Base-by-base conservation (phyloP, 2,329 filamentous ascomycete genomes). In the Beauveria medogensis region DNA sequence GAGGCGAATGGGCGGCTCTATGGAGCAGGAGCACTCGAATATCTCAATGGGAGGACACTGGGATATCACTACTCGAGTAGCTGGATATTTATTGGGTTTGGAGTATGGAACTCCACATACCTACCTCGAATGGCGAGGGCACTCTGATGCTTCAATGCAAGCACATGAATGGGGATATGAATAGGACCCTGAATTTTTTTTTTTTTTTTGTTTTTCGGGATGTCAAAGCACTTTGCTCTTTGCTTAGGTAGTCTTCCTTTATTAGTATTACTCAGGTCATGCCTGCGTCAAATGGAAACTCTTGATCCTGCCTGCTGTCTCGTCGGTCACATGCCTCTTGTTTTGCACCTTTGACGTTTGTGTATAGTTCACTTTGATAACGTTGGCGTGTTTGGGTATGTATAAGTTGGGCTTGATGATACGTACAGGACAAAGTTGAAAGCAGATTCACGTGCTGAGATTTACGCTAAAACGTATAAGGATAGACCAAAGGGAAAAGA, bases 181-280 rank as follows among this genome's bases (percentile, higher is more conserved):
- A 61, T 48, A 55, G 59, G 59, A 61, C 59, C 43, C 52, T 60
- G n/a, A 12, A 3, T 24, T 24, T 18, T 53, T 55, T 60, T 59
- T 59, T 59, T 47, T 61, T 55, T 60, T 59, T 59, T 59, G 40
- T 61, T 55, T 54, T 60, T 48, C 37, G 56, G 56, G 56, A 59
- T 24, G 52, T 41, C 43, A 44, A 30, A 40, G 52, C 52, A 20
- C 22, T 44, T 26, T 55, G 57, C 58, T 50, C 43, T 37, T 37
- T 60, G 44, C 34, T 51, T 61, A 55, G 59, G 51, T 61, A 61
- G 59, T 61, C 24, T 55, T 54, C 43, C 55, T 40, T 40, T 26
- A 26, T 10, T 55, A 54, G 43, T 46, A 8, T 30, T 30, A 40
- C 52, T 9, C 34, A 48, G 51, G 58, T 26, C 7, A 41, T 52